Percentiles rank a stretch among this genome's conserved stretches.
Conservation (phyloP, 2,329 filamentous ascomycete genomes). For the Colletotrichum camelliae region DNA sequence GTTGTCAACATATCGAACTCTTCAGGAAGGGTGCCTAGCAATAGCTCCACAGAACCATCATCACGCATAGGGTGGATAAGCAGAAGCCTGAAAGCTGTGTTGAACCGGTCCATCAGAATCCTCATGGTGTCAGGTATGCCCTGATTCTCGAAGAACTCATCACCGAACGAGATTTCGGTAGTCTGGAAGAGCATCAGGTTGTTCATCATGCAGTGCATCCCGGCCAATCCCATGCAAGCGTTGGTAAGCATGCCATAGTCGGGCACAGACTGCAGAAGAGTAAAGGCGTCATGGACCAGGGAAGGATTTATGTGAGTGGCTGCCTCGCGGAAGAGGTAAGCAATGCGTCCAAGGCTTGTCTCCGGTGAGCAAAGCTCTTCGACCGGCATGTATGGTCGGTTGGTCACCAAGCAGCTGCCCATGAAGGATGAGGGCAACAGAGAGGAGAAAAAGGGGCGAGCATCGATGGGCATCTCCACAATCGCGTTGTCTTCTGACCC, state of each 20-base stretch:
- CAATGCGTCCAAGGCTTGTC: background rate
- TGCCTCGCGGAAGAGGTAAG: background rate
- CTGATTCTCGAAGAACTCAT: background rate
- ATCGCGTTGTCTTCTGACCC: background rate
- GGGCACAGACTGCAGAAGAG: background rate
- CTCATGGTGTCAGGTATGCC: background rate
- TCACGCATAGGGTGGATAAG: background rate
- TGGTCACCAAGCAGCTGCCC: background rate
- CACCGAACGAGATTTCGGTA: background rate
- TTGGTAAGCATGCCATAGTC: background rate
- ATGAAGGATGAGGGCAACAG: background rate
- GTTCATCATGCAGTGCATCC: background rate
- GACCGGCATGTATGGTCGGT: background rate
- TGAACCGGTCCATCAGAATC: background rate
- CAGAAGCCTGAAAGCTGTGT: background rate
- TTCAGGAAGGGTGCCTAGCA: background rate
- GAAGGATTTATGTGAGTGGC: background rate
- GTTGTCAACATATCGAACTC: background rate
- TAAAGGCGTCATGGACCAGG: background rate
- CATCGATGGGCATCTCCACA: background rate
- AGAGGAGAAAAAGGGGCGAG: background rate
- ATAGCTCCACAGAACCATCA: background rate
- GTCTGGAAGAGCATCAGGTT: background rate
- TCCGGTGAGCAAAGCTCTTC: background rate
- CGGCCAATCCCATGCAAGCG: background rate